Conservation (phyloP, 345 rosid species). For the Anacardium occidentale region DNA sequence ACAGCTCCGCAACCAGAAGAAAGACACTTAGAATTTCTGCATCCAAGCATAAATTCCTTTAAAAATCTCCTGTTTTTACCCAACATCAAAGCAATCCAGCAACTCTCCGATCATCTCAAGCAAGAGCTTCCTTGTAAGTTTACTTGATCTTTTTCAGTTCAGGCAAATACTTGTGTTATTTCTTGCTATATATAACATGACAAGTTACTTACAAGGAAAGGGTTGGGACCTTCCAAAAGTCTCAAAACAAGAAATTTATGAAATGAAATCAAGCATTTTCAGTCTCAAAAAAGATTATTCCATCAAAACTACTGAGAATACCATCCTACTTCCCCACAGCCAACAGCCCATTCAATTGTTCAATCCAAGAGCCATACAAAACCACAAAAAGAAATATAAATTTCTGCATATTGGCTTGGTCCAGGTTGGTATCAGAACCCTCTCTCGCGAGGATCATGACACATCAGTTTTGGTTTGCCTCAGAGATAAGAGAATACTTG, state of each 20-base stretch:
- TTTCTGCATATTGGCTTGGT: background rate
- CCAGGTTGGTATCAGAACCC: background rate
- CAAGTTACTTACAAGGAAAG: background rate
- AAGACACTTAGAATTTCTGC: background rate
- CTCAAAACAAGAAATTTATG: background rate
- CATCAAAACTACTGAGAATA: background rate
- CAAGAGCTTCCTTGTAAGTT: constrained; percentile 1
- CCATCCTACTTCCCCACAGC: background rate
- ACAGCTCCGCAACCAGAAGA: background rate
- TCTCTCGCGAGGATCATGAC: background rate
- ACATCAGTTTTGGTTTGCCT: constrained; percentile 4
- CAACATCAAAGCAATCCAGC: background rate
- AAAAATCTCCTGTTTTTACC: background rate
- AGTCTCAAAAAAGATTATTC: constrained; percentile 5
- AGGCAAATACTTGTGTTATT: background rate
- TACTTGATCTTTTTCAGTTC: background rate
- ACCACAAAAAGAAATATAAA: background rate
- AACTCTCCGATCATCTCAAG: background rate
- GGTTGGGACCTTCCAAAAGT: background rate
- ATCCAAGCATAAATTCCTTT: background rate
- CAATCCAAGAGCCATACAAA: background rate
- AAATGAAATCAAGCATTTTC: constrained; percentile 3
- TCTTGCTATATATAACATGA: background rate
- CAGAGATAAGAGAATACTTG: background rate
- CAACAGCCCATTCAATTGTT: constrained; percentile 3